phyloP scores from a whole-genome alignment of 2,329 filamentous ascomycete genomes.

The Plectosphaerella plurivora region DNA sequence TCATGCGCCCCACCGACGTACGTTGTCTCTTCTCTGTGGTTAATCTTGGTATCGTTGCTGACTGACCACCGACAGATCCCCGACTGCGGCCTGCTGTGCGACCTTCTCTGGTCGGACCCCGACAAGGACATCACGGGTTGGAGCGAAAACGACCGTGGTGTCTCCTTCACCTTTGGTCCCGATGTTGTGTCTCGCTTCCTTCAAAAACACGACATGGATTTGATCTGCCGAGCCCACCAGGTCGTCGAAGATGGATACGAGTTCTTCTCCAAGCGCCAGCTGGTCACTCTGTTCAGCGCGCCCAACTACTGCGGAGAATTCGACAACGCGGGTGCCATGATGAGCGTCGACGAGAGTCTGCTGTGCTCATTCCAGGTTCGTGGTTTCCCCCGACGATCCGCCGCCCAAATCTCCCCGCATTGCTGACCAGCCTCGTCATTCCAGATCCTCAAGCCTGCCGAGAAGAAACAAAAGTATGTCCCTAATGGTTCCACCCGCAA shows the following conservation, averaged over 20 bases:
- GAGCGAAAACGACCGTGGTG: conserved; percentile 98
- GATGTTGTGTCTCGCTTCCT: conserved; percentile 96
- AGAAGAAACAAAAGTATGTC: conserved; percentile 99
- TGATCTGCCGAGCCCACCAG: conserved; percentile 98
- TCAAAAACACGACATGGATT: conserved; percentile 99
- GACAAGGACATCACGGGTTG: conserved; percentile 99
- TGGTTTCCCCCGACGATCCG: conserved; percentile 5
- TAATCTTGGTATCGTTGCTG: conserved; percentile 1
- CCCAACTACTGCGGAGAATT: conserved; percentile 99
- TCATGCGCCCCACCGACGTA: conserved; percentile 99
- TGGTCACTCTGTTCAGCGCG: conserved; percentile 95
- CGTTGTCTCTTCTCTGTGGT: conserved; percentile 36
- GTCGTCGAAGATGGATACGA: conserved; percentile 99
- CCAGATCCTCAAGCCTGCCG: conserved; percentile 96
- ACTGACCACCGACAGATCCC: conserved; percentile 65
- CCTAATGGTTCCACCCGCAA: conserved; percentile 62
- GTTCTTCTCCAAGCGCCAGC: conserved; percentile 97
- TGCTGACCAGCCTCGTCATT: conserved; percentile 5
- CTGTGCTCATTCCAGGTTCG: conserved; percentile 96
- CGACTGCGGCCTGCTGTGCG: conserved; percentile 94
- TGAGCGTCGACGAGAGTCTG: conserved; percentile 98
- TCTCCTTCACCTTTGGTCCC: conserved; percentile 96
- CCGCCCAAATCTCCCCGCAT: not conserved
- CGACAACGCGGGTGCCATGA: conserved; percentile 99
- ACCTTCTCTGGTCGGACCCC: conserved; percentile 96